These are phyloP conservation scores for Fusarium domesticum DNA, from an alignment of 2,329 filamentous ascomycete species.

Conservation along the genomic window DNA sequence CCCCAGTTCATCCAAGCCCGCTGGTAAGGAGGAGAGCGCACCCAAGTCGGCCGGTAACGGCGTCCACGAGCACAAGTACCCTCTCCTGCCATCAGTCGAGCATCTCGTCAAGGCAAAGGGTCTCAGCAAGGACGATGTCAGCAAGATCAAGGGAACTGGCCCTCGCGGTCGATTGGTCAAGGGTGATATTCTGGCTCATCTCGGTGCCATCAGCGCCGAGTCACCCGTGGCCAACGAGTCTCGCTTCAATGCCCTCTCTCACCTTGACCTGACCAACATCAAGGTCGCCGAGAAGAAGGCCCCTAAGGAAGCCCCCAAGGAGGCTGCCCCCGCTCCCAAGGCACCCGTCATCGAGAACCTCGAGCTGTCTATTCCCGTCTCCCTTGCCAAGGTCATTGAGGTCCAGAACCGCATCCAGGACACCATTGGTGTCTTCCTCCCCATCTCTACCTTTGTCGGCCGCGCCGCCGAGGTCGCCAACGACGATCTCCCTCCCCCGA, in stretches of 20 bases:
- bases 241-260: conserved; percentile 70
- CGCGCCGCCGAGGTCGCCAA: conserved; percentile 86
- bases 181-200: conserved; percentile 88
- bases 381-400: conserved; percentile 72
- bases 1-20: conserved; percentile 34
- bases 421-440: conserved; percentile 74
- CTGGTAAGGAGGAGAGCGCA: conserved; percentile 37
- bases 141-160: conserved; percentile 82
- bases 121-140: conserved; percentile 69
- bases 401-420: conserved; percentile 77
- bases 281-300: conserved; percentile 64
- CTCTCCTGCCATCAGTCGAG: conserved; percentile 78
- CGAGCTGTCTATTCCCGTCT: conserved; percentile 71
- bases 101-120: conserved; percentile 77
- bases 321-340: conserved; percentile 39
- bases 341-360: conserved; percentile 47
- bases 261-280: conserved; percentile 94
- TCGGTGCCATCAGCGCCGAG: conserved; percentile 71
- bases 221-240: conserved; percentile 69
- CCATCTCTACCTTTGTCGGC: conserved; percentile 81
- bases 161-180: conserved; percentile 88
- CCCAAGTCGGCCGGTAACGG: conserved; percentile 42
- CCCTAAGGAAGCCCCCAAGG: conserved; percentile 33
- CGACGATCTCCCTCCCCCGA: conserved; percentile 71
- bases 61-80: conserved; percentile 64